These are phyloP conservation scores for Populus hybrid DNA, from an alignment of 441 rosid species.

Conservation along the genomic window DNA sequence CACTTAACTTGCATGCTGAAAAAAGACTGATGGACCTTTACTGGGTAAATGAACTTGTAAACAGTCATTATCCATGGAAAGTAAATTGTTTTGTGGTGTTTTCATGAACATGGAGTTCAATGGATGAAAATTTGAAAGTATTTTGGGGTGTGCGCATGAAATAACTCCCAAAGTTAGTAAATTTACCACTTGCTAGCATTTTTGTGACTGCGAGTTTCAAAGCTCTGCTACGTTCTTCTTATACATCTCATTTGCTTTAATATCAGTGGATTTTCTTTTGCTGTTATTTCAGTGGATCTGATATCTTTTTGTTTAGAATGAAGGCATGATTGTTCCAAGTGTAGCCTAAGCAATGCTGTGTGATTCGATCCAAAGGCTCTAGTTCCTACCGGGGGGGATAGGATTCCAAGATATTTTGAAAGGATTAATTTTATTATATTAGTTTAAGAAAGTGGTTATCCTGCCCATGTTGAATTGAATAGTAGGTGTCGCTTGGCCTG, in stretches of 20 bases:
- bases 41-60: too few species aligned
- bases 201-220: not conserved
- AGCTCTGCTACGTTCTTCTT: not conserved
- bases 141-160: not conserved
- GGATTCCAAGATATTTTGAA: not conserved
- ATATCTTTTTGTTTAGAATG: not conserved
- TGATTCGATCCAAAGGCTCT: not conserved
- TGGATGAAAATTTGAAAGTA: not conserved
- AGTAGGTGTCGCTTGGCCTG: not conserved
- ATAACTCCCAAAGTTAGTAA: not conserved
- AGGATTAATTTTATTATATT: constrained; percentile 9
- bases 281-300: not conserved
- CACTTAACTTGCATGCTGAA: not conserved
- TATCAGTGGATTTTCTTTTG: not conserved
- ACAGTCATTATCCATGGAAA: not conserved
- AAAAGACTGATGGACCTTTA: not conserved
- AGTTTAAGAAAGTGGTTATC: not conserved
- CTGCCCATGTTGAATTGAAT: not conserved
- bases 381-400: not conserved
- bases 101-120: not conserved
- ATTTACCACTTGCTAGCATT: not conserved
- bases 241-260: not conserved
- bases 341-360: not conserved
- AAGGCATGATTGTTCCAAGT: not conserved
- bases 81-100: not conserved